A percentile compares a stretch with the other conserved stretches of the same genome.
Conservation (phyloP, 192 early-diverging fungal genomes). For the Spinellus fusiger region DNA sequence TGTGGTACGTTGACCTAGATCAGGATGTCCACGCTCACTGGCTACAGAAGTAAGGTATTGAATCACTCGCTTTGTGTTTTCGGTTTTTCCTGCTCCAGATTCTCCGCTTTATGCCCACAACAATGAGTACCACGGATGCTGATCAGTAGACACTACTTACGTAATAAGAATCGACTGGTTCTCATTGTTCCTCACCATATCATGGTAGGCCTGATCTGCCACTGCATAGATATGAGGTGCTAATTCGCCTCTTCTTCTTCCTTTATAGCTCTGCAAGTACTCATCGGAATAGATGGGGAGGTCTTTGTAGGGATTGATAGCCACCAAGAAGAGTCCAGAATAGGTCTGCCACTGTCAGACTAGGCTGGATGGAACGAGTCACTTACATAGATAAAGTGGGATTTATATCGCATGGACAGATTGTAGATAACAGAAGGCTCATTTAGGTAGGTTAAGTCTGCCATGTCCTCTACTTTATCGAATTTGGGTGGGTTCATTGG, state of each 20-base stretch:
- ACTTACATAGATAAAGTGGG: slow-evolving; percentile 89
- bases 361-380: neutral
- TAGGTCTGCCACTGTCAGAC: slow-evolving; percentile 65
- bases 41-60: slow-evolving; percentile 95
- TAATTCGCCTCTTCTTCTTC: slow-evolving; percentile 66
- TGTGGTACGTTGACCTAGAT: slow-evolving; percentile 29
- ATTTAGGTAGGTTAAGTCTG: slow-evolving; percentile 93
- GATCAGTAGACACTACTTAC: slow-evolving; percentile 33
- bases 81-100: slow-evolving; percentile 98
- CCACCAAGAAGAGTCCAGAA: slow-evolving; percentile 97
- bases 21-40: slow-evolving; percentile 35
- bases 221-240: slow-evolving; percentile 90
- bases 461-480: slow-evolving; percentile 98
- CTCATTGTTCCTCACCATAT: slow-evolving; percentile 89
- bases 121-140: neutral
- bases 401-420: slow-evolving; percentile 81
- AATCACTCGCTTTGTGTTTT: slow-evolving; percentile 99
- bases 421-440: slow-evolving; percentile 99
- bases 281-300: slow-evolving; percentile 87
- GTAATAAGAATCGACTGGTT: slow-evolving; percentile 98
- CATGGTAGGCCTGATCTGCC: slow-evolving; percentile 89
- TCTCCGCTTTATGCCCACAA: slow-evolving; percentile 63
- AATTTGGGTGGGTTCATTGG: slow-evolving; percentile 99
- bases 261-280: slow-evolving; percentile 61
- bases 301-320: slow-evolving; percentile 94